These are phyloP conservation scores for Mortierella polycephala DNA, from an alignment of 371 early-diverging fungal genomes.

Conservation along the genomic window DNA sequence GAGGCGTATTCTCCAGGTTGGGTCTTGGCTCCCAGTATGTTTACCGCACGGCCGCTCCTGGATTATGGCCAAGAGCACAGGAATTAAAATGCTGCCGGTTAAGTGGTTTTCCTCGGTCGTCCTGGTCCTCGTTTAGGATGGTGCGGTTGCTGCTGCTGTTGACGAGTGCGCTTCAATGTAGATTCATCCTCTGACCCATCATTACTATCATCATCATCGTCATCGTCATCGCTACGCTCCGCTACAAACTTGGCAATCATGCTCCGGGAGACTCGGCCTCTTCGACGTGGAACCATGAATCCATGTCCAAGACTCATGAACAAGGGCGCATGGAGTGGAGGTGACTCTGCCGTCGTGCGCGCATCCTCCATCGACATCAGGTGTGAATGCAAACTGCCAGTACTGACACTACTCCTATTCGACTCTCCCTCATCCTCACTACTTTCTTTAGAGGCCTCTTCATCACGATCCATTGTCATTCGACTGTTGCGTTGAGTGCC, in stretches of 20 bases:
- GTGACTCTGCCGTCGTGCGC: constrained; percentile 8
- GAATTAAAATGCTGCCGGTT: no score
- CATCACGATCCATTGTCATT: not conserved
- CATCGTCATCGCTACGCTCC: constrained; percentile 36
- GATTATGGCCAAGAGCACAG: no score
- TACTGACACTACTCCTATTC: not conserved
- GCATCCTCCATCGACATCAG: constrained; percentile 24
- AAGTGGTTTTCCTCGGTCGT: not conserved
- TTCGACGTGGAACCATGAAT: constrained; percentile 27
- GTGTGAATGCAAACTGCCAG: constrained; percentile 2
- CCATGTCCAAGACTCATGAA: constrained; percentile 33
- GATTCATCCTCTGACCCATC: not conserved
- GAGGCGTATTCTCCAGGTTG: no score
- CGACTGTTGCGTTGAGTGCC: not conserved
- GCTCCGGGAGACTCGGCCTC: constrained; percentile 28
- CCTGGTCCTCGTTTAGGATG: not conserved
- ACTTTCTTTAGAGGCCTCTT: no score
- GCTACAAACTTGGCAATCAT: constrained; percentile 42
- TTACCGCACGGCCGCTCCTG: no score
- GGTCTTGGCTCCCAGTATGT: no score
- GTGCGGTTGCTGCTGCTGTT: not conserved
- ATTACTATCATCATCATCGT: constrained; percentile 40
- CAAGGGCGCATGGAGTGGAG: constrained; percentile 8
- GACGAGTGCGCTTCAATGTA: not conserved
- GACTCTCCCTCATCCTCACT: not conserved